These are phyloP conservation scores for Tetragonia tetragonoides DNA, from an alignment of 148 eudicot species.

Conservation along the genomic window DNA sequence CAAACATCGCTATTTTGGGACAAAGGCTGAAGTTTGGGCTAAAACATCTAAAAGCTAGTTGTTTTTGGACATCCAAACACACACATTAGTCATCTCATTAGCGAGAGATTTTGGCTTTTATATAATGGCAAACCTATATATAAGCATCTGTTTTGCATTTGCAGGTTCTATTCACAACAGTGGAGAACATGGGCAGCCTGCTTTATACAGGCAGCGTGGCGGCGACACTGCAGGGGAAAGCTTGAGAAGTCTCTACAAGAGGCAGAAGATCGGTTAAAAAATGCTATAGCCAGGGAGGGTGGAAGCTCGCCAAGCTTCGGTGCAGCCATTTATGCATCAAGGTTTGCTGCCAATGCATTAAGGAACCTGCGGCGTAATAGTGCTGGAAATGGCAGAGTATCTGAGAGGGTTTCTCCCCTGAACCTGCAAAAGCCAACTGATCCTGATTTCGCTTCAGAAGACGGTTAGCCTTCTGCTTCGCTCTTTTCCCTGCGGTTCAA, in stretches of 20 bases:
- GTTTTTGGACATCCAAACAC: too few species aligned
- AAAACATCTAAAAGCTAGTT: too few species aligned
- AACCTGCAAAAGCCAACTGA: conserved; percentile 57
- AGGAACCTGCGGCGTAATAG: conserved; percentile 35
- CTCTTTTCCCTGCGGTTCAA: background rate
- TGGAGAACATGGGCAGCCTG: conserved; percentile 79
- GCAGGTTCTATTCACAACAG: conserved; percentile 60
- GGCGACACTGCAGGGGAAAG: conserved; percentile 47
- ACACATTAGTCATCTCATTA: too few species aligned
- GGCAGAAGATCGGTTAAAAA: conserved; percentile 45
- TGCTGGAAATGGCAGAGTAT: conserved; percentile 22
- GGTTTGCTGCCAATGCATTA: conserved; percentile 57
- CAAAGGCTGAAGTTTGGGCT: too few species aligned
- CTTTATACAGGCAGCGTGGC: conserved; percentile 76
- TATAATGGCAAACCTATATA: too few species aligned
- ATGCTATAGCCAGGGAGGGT: conserved; percentile 36
- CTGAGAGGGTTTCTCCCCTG: conserved; percentile 39
- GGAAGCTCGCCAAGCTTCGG: conserved; percentile 55
- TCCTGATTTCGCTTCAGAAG: conserved; percentile 53
- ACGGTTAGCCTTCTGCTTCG: conserved; percentile 19
- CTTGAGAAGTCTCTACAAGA: conserved; percentile 44
- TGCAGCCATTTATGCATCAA: conserved; percentile 60
- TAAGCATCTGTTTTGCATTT: conserved; percentile 11
- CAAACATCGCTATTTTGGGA: too few species aligned
- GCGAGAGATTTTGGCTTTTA: too few species aligned